phyloP scores from a whole-genome alignment of 495 filamentous ascomycete genomes.

The Aspergillus ellipticus region DNA sequence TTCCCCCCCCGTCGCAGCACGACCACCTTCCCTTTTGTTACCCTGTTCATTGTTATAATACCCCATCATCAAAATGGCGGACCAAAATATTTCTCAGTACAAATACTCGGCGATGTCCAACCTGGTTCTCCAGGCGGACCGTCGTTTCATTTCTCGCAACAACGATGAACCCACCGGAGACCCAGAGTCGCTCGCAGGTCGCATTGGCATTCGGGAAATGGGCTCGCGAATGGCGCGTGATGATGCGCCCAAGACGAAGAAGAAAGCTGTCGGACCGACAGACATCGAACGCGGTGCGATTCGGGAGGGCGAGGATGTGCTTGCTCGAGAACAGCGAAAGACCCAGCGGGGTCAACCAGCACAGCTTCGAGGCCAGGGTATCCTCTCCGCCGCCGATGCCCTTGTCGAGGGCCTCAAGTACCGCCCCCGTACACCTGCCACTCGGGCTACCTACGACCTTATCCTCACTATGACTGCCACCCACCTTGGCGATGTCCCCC shows the following conservation, averaged over 20 bases:
- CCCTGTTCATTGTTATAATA: slow-evolving; percentile 15
- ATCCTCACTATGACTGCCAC: slow-evolving; percentile 87
- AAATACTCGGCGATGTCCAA: slow-evolving; percentile 99
- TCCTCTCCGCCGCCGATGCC: slow-evolving; percentile 80
- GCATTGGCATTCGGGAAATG: slow-evolving; percentile 92
- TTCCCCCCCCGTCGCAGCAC: slow-evolving; percentile 25
- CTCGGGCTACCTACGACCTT: slow-evolving; percentile 91
- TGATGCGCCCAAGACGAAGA: slow-evolving; percentile 72
- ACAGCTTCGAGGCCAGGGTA: slow-evolving; percentile 71
- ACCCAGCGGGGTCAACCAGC: slow-evolving; percentile 70
- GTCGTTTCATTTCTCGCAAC: slow-evolving; percentile 86
- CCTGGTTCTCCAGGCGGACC: slow-evolving; percentile 99
- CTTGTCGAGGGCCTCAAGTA: slow-evolving; percentile 83
- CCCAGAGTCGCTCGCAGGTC: slow-evolving; percentile 92
- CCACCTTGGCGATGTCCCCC: slow-evolving; percentile 88
- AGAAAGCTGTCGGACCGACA: slow-evolving; percentile 58
- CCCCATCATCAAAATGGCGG: slow-evolving; percentile 67
- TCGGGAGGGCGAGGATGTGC: slow-evolving; percentile 79
- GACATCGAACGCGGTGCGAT: slow-evolving; percentile 74
- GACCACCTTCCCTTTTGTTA: slow-evolving; percentile 15
- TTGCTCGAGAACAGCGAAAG: slow-evolving; percentile 84
- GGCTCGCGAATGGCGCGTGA: slow-evolving; percentile 78
- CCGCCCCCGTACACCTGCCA: slow-evolving; percentile 85
- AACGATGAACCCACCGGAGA: slow-evolving; percentile 96
- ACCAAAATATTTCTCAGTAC: slow-evolving; percentile 95